A percentile compares a stretch with the other conserved stretches of the same genome.
These are phyloP conservation scores for Cynanchum wilfordii DNA, from an alignment of 257 asterid species.

Conservation along the genomic window DNA sequence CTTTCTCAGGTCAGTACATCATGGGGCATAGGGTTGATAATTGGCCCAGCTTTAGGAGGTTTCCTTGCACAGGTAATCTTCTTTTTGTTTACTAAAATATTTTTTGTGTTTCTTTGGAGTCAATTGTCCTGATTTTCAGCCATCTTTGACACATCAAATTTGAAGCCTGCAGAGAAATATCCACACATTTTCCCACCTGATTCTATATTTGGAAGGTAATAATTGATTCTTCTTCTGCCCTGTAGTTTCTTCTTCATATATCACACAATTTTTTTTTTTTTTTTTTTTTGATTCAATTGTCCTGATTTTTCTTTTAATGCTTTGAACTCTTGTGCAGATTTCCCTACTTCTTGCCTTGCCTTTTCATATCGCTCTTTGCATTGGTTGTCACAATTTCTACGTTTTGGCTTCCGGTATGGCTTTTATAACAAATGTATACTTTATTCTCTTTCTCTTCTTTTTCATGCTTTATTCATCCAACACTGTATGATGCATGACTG, in stretches of 20 bases:
- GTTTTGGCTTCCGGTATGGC: conserved; percentile 73
- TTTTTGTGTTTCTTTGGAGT: background rate
- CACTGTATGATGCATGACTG: too few species aligned
- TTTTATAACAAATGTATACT: too few species aligned
- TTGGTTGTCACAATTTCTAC: conserved; percentile 44
- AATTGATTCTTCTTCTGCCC: background rate
- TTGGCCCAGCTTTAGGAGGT: conserved; percentile 96
- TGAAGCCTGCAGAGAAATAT: conserved; percentile 82
- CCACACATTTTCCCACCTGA: conserved; percentile 53
- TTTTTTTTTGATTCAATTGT: too few species aligned
- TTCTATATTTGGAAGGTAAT: conserved; percentile 71
- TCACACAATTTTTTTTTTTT: conserved; percentile 6
- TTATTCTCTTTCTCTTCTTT: too few species aligned
- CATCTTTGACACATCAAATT: too few species aligned
- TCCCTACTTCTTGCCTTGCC: conserved; percentile 84
- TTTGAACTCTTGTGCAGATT: conserved; percentile 43
- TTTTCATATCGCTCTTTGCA: conserved; percentile 59
- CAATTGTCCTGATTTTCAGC: background rate
- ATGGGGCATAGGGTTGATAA: conserved; percentile 84
- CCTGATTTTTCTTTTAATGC: too few species aligned
- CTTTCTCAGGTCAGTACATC: conserved; percentile 59
- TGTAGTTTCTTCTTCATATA: conserved; percentile 11
- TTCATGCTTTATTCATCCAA: too few species aligned
- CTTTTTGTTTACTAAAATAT: background rate
- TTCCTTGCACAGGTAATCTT: conserved; percentile 71